phyloP scores from a whole-genome alignment of 2,329 filamentous ascomycete species.

The Colletotrichum liaoningense region DNA sequence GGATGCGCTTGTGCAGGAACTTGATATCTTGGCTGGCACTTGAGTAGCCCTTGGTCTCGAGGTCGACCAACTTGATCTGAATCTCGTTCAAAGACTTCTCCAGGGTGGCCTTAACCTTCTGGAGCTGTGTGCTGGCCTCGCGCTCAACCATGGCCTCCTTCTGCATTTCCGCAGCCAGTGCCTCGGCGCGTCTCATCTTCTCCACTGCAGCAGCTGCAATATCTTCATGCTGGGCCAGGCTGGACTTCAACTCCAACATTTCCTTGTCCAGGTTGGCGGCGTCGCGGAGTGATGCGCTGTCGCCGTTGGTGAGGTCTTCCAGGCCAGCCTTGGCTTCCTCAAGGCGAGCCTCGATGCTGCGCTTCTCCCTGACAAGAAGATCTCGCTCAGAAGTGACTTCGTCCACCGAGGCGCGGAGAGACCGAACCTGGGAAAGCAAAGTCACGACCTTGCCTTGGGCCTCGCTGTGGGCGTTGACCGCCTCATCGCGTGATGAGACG shows the following conservation, averaged over 20 bases:
- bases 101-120: conserved; percentile 88
- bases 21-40: conserved; percentile 94
- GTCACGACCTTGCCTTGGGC: conserved; percentile 93
- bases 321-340: conserved; percentile 89
- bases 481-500: conserved; percentile 91
- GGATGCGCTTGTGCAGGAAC: conserved; percentile 92
- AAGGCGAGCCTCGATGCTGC: conserved; percentile 84
- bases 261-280: conserved; percentile 90
- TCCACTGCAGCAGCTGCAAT: conserved; percentile 91
- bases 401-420: conserved; percentile 84
- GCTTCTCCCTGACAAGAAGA: conserved; percentile 87
- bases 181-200: conserved; percentile 96
- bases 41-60: conserved; percentile 97
- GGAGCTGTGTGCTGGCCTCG: conserved; percentile 82
- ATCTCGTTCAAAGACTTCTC: conserved; percentile 93
- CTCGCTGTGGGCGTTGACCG: conserved; percentile 91
- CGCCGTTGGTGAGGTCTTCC: conserved; percentile 87
- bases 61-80: conserved; percentile 88
- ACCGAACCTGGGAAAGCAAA: conserved; percentile 88
- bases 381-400: conserved; percentile 89
- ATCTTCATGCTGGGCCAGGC: conserved; percentile 92
- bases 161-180: conserved; percentile 87
- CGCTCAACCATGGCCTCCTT: conserved; percentile 91
- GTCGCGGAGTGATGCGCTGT: conserved; percentile 88
- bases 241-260: conserved; percentile 88